Evolutionary conservation across 768 basidiomycete species (phyloP).

Genomic region (Suillus subaureus): DNA sequence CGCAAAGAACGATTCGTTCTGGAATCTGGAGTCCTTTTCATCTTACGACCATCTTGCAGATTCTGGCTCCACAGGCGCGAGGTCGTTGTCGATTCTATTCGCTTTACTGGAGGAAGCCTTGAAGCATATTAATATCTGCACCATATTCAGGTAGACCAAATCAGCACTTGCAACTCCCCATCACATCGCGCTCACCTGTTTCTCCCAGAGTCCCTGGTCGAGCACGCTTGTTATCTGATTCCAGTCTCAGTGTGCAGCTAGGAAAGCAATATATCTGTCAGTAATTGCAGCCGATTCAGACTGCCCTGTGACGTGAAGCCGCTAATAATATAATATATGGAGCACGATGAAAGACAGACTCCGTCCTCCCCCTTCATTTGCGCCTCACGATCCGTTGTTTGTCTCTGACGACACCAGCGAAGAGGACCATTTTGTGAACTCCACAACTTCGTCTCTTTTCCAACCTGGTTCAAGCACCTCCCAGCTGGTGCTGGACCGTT

Average conservation of each 20-base stretch:
- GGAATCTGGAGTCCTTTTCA: background rate
- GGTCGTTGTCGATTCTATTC: background rate
- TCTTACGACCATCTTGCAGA: background rate
- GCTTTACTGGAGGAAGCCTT: background rate
- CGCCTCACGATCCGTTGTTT: constrained; percentile 17
- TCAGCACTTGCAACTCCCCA: background rate
- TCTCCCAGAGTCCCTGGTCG: background rate
- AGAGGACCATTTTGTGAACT: constrained; percentile 15
- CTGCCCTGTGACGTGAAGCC: constrained; percentile 9
- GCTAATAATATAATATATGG: background rate
- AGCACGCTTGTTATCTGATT: background rate
- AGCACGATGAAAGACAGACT: constrained; percentile 17
- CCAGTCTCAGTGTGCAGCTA: background rate
- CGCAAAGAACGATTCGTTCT: background rate
- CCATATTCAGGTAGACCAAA: background rate
- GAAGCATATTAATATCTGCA: background rate
- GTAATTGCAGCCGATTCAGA: constrained; percentile 10
- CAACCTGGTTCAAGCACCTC: constrained; percentile 37
- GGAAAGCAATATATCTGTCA: background rate
- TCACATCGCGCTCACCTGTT: background rate
- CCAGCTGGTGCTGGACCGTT: constrained; percentile 27
- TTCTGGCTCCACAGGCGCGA: background rate
- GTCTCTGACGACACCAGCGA: constrained; percentile 19
- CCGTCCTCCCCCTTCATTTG: constrained; percentile 17
- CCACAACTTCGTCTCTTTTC: constrained; percentile 42